Evolutionary conservation across 192 early-diverging fungal genomes (phyloP).

Genomic region (Coemansia sp.): DNA sequence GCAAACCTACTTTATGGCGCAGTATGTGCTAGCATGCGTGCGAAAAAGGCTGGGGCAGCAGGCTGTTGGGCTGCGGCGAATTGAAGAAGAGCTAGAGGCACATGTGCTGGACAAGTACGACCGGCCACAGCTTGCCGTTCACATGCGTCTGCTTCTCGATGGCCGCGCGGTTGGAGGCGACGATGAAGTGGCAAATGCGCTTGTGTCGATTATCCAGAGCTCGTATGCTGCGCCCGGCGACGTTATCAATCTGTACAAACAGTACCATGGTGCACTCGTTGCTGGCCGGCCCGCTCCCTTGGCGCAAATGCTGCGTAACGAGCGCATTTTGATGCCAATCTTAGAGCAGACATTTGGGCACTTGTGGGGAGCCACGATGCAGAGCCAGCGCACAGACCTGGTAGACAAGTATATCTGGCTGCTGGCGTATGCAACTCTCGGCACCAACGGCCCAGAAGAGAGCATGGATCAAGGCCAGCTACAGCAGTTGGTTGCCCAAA

Average conservation of each 20-base stretch:
- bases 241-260: slow-evolving; percentile 31
- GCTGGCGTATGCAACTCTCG: slow-evolving; percentile 32
- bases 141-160: slow-evolving; percentile 34
- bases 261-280: slow-evolving; percentile 24
- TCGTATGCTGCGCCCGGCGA: slow-evolving; percentile 41
- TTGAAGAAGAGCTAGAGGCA: slow-evolving; percentile 42
- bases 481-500: slow-evolving; percentile 16
- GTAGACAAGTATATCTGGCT: slow-evolving; percentile 45
- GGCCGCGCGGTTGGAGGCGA: slow-evolving; percentile 29
- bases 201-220: slow-evolving; percentile 38
- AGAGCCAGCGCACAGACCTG: slow-evolving; percentile 17
- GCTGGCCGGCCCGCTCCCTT: background rate
- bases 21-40: slow-evolving; percentile 29
- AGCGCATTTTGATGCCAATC: slow-evolving; percentile 34
- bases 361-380: slow-evolving; percentile 19
- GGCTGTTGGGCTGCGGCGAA: slow-evolving; percentile 18
- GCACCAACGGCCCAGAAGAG: slow-evolving; percentile 3
- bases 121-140: slow-evolving; percentile 34
- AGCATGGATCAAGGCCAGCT: slow-evolving; percentile 17
- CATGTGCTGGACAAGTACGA: slow-evolving; percentile 39
- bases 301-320: slow-evolving; percentile 21
- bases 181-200: slow-evolving; percentile 31
- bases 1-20: slow-evolving; percentile 42
- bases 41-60: slow-evolving; percentile 20
- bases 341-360: slow-evolving; percentile 44